Percentiles rank a stretch among this genome's conserved stretches.
Evolutionary conservation across 805 yeast species (phyloP).

Genomic region (Helenozyma rhizophorensis): DNA sequence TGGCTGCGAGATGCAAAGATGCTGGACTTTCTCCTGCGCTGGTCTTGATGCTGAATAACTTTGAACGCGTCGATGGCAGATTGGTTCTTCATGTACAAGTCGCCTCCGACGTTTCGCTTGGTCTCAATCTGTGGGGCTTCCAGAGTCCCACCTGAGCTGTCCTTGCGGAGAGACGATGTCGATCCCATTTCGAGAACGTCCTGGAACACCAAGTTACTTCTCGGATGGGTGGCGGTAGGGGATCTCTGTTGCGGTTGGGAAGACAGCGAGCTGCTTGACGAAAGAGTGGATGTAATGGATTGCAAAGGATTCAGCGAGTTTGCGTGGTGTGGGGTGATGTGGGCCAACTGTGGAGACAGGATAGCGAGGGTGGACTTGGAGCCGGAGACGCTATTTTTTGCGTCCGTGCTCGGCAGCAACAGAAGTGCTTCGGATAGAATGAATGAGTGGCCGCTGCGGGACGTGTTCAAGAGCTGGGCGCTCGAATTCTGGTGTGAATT

Average conservation of each 20-base stretch:
- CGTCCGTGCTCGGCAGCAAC: constrained; percentile 2
- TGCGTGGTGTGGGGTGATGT: no score
- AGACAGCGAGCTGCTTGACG: constrained; percentile 8
- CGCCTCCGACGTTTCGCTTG: constrained; percentile 43
- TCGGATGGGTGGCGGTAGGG: constrained; percentile 1
- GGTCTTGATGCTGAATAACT: constrained; percentile 39
- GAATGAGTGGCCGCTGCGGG: constrained; percentile 19
- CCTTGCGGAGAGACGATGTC: constrained; percentile 15
- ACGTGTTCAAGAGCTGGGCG: constrained; percentile 2
- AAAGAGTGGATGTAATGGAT: background rate
- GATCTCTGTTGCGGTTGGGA: background rate
- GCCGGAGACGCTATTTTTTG: background rate
- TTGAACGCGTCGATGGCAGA: constrained; percentile 40
- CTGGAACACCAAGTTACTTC: constrained; percentile 14
- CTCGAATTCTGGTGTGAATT: constrained; percentile 17
- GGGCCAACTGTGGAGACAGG: no score
- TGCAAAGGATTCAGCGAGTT: no score
- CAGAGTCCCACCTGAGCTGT: constrained; percentile 15
- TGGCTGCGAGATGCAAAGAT: constrained; percentile 10
- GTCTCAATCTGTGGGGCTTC: constrained; percentile 45
- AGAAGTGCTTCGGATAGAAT: constrained; percentile 29
- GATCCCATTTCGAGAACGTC: constrained; percentile 31
- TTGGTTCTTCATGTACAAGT: constrained; percentile 39
- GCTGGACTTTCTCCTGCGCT: constrained; percentile 30
- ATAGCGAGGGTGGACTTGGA: no score